Evolutionary conservation across 2,329 filamentous ascomycete species (phyloP).

Genomic region (Neurospora sp.): DNA sequence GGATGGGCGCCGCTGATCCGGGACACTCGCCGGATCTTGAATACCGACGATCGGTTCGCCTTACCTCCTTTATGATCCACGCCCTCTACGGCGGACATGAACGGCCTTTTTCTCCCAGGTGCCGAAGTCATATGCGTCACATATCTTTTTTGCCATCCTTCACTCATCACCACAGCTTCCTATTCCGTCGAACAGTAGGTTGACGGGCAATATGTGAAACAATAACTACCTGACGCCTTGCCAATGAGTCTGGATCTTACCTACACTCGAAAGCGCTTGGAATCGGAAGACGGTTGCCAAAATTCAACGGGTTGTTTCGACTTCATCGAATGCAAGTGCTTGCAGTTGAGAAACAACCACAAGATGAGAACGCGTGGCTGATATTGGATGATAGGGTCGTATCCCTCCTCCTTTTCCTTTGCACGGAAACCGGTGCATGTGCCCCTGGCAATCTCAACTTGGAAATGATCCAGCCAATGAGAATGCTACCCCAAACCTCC

Average conservation of each 20-base stretch:
- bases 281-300: background rate
- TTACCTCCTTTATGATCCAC: background rate
- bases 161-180: background rate
- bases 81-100: background rate
- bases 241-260: background rate
- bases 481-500: background rate
- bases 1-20: background rate
- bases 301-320: background rate
- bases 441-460: background rate
- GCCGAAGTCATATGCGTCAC: background rate
- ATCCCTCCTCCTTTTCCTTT: background rate
- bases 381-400: background rate
- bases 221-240: background rate
- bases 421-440: background rate
- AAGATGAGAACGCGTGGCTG: background rate
- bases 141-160: background rate
- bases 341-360: background rate
- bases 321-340: background rate
- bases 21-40: background rate
- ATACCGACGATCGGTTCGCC: background rate
- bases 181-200: background rate
- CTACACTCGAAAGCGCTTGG: background rate
- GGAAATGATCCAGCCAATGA: background rate
- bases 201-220: background rate
- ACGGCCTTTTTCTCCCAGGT: background rate